Conservation (phyloP, 2,329 filamentous ascomycete species). For the Venturia asperata region DNA sequence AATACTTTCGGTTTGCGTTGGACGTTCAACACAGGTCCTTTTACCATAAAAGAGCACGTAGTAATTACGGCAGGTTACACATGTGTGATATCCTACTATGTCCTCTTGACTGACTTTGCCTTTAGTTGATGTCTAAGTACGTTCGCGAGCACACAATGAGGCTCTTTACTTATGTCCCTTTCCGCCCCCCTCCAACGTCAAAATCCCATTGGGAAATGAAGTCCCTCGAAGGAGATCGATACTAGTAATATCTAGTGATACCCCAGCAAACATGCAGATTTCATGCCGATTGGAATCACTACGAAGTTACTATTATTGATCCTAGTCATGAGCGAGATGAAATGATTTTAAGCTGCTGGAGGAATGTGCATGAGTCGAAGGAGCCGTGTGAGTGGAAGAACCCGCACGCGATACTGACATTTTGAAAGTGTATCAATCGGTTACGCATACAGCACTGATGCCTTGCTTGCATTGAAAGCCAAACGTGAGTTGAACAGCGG, state of each 20-base stretch:
- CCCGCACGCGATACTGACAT: background rate
- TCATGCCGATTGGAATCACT: no score
- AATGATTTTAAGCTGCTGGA: no score
- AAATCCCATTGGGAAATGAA: no score
- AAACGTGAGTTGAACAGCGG: slow-evolving; percentile 27
- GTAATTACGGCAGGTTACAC: slow-evolving; percentile 46
- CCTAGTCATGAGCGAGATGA: no score
- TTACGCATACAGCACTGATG: slow-evolving; percentile 34
- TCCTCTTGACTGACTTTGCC: background rate
- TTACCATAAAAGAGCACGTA: slow-evolving; percentile 64
- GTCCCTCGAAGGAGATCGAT: no score
- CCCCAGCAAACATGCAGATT: no score
- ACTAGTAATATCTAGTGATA: no score
- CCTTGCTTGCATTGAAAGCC: slow-evolving; percentile 30
- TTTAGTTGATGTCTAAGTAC: slow-evolving; percentile 4
- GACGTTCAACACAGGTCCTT: slow-evolving; percentile 58
- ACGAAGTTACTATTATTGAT: no score
- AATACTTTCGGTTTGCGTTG: slow-evolving; percentile 49
- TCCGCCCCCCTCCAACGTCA: no score
- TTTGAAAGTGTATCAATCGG: slow-evolving; percentile 60
- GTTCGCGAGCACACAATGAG: background rate
- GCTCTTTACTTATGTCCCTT: no score
- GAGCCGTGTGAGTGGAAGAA: background rate
- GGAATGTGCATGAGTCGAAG: no score
- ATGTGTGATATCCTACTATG: background rate